Percentiles rank a stretch among this genome's conserved stretches.
Evolutionary conservation across 345 rosid species (phyloP).

Genomic region (Eucalyptus cladocalyx): DNA sequence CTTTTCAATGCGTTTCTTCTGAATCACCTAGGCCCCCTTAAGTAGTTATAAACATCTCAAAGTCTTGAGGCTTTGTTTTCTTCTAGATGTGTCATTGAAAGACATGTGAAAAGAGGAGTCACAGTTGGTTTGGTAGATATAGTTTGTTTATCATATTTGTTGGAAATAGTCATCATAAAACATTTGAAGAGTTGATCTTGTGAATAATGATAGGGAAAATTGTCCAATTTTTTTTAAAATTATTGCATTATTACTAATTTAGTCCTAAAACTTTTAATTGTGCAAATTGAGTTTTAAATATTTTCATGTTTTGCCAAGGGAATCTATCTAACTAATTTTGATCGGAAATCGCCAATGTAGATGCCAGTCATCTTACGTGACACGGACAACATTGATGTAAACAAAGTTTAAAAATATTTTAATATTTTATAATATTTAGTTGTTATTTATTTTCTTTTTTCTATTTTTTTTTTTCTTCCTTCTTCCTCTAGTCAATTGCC

Average conservation of each 20-base stretch:
- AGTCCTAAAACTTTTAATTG: not conserved
- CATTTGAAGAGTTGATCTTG: not conserved
- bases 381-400: too few species aligned
- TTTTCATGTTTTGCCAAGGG: not conserved
- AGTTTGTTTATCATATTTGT: too few species aligned
- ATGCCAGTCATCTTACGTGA: rapidly evolving
- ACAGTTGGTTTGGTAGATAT: not conserved
- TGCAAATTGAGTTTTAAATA: too few species aligned
- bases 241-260: too few species aligned
- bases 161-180: not conserved
- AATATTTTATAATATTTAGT: too few species aligned
- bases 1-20: not conserved
- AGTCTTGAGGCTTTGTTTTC: not conserved
- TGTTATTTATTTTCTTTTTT: too few species aligned
- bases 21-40: not conserved
- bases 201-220: not conserved
- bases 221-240: too few species aligned
- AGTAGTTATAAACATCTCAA: not conserved
- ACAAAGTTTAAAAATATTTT: too few species aligned
- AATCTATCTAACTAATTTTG: too few species aligned
- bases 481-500: too few species aligned
- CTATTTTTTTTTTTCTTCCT: too few species aligned
- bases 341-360: too few species aligned
- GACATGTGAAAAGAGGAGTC: not conserved
- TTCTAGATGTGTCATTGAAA: not conserved